Percentiles rank a stretch among this genome's conserved stretches.
Evolutionary conservation across 2,329 filamentous ascomycete species (phyloP).

Genomic region (Botryotinia globosa): DNA sequence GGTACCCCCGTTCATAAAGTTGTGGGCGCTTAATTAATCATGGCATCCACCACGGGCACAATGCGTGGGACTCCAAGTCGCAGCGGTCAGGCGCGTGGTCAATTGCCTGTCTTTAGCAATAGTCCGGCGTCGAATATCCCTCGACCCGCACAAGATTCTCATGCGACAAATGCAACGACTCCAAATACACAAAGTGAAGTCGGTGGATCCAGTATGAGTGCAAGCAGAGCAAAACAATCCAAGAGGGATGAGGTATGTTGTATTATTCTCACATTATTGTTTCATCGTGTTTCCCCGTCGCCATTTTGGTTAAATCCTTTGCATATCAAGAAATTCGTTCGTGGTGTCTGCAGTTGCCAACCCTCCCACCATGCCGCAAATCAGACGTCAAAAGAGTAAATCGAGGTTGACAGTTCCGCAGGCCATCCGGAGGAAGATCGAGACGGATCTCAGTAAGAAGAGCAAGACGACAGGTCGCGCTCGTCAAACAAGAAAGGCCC

Average conservation of each 20-base stretch:
- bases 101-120: constrained; percentile 55
- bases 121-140: constrained; percentile 68
- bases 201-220: constrained; percentile 69
- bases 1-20: constrained; percentile 13
- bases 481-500: constrained; percentile 85
- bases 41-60: constrained; percentile 45
- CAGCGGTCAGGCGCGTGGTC: constrained; percentile 53
- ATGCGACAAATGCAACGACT: constrained; percentile 42
- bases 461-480: constrained; percentile 76
- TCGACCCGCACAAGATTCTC: constrained; percentile 65
- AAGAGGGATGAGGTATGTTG: constrained; percentile 93
- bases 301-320: not conserved
- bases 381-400: constrained; percentile 17
- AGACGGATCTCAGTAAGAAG: constrained; percentile 97
- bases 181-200: constrained; percentile 49
- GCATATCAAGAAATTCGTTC: not conserved
- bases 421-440: constrained; percentile 96
- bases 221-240: constrained; percentile 91
- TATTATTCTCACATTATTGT: not conserved
- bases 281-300: not conserved
- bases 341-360: not conserved
- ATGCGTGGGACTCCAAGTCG: constrained; percentile 68
- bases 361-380: constrained; percentile 18
- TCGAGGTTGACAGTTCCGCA: constrained; percentile 42
- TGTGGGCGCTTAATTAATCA: constrained; percentile 24